Base-by-base conservation (phyloP, 208 protist species). In the Vickermania spadyakhi region DNA sequence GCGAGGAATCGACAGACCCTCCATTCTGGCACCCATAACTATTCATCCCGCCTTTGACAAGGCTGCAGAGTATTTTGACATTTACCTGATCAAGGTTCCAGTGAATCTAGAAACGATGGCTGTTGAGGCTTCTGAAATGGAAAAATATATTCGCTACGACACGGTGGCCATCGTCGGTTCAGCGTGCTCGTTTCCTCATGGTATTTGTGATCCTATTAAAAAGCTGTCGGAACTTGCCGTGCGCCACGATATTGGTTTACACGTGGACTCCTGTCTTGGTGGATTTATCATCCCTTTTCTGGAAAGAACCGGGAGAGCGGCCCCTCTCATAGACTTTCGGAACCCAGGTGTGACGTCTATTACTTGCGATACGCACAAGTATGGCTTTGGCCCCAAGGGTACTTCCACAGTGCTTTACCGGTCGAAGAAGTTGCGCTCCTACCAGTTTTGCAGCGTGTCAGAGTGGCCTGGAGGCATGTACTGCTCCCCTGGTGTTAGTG, bases 301-400 rank as follows among this genome's bases (percentile, higher is more conserved):
- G 31, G 81, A 83, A 28, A 86, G 86, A 54, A 90, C 96, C 0
- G 97, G 97, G 28, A 93, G 86, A 63, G 52, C 31, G 14, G 81
- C 76, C 42, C 91, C 88, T 29, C 31, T 86, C 0, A 97, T 98
- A 45, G 98, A 99, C 78, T 99, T 99, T 66, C 62, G 84, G 49
- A 79, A 99, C 53, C 66, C 70, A 23, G 98, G 98, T 31, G 98
- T 99, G 13, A 99, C 97, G 2, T 97, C 93, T 7, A 99, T 99
- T 42, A 99, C 97, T 5, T 92, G 84, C 57, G 98, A 99, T 79
- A 98, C 96, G 49, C 98, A 99, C 89, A 99, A 99, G 81, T 99
- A 99, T 82, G 98, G 98, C 62, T 99, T 92, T 68, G 89, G 97
- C 0, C 89, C 97, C 0, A 99, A 99, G 73, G 98, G 98, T 3